phyloP scores from a whole-genome alignment of 495 filamentous ascomycete genomes.

The Xylaria acuta region DNA sequence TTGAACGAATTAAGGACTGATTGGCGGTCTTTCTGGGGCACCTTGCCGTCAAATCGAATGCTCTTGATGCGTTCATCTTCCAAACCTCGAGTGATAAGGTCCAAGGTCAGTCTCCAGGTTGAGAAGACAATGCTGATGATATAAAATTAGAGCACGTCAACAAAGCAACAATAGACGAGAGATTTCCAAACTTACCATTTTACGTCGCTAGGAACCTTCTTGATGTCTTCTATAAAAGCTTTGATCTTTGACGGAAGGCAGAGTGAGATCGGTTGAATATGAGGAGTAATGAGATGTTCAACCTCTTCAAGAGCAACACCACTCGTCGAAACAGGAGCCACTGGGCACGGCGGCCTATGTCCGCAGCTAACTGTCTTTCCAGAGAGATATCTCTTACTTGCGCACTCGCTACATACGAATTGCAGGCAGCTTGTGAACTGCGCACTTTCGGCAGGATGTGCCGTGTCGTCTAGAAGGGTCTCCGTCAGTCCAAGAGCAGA shows the following conservation, averaged over 20 bases:
- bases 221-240: too few species aligned
- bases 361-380: background rate
- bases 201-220: background rate
- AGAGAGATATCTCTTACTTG: too few species aligned
- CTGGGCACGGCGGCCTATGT: background rate
- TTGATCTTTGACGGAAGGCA: too few species aligned
- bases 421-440: slow-evolving; percentile 1
- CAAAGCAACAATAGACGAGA: too few species aligned
- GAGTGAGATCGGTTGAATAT: too few species aligned
- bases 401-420: background rate
- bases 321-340: background rate
- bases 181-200: background rate
- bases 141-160: too few species aligned
- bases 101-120: background rate
- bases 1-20: background rate
- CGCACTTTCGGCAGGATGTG: background rate
- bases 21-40: background rate
- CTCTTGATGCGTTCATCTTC: background rate
- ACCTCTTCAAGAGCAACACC: too few species aligned
- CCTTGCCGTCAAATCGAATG: slow-evolving; percentile 5
- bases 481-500: background rate
- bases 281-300: too few species aligned
- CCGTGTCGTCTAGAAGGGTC: too few species aligned
- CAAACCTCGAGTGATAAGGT: background rate
- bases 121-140: slow-evolving; percentile 7